A percentile compares a stretch with the other conserved stretches of the same genome.
These are phyloP conservation scores for Rhododendron mucronatum DNA, from an alignment of 148 eudicot genomes.

Conservation along the genomic window DNA sequence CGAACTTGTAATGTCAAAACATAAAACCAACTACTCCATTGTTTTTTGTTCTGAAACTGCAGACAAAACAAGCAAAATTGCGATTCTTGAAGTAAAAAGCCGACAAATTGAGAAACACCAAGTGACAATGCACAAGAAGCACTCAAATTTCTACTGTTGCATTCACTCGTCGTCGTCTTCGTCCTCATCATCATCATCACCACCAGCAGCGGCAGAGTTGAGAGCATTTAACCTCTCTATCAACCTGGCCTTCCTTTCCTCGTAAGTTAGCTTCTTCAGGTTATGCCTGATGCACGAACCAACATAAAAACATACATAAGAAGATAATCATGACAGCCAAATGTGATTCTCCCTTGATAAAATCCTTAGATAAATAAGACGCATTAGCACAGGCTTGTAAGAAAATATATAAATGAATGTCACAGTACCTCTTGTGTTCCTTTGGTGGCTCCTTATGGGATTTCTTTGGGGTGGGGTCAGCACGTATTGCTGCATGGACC, in stretches of 20 bases:
- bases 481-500: constrained; percentile 67
- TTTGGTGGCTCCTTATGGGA: constrained; percentile 47
- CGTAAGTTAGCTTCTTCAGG: constrained; percentile 64
- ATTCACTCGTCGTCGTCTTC: constrained; percentile 43
- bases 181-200: constrained; percentile 30
- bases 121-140: neutral
- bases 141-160: neutral
- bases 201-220: constrained; percentile 48
- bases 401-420: neutral
- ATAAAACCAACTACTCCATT: neutral
- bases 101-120: neutral
- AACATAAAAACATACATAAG: neutral
- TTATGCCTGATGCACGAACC: constrained; percentile 35
- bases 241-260: constrained; percentile 61
- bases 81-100: neutral
- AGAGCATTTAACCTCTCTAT: constrained; percentile 59
- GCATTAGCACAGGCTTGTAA: neutral
- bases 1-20: neutral
- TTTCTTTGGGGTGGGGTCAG: constrained; percentile 53
- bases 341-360: neutral
- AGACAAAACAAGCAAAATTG: constrained; percentile 1
- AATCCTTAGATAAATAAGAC: neutral
- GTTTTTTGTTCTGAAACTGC: neutral
- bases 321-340: neutral
- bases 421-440: constrained; percentile 56